Base-by-base conservation (phyloP, 2,329 filamentous ascomycete species). In the Chrysoporthe deuterocubensis region DNA sequence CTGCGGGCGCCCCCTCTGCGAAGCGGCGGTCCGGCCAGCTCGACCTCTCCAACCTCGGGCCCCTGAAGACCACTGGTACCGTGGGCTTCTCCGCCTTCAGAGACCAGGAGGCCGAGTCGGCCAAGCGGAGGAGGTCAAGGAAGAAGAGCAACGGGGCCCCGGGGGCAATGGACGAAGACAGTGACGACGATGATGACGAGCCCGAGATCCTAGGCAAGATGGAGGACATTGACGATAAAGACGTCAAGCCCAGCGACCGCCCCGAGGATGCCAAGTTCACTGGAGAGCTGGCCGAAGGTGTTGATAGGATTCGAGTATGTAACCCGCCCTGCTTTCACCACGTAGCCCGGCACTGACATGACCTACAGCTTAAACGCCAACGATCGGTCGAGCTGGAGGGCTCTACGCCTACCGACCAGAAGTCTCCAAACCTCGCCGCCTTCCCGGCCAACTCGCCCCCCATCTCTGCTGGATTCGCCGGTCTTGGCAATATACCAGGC, bases 71-170 rank as follows among this genome's bases (percentile, higher is more conserved):
- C 2, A 88, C 89, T n/a, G 94, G 94, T 37, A 95, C 93, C 0
- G 92, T 96, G 60, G 94, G 94, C 46, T 98, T 97, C 77, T 90
- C 93, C 3, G 88, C 92, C 16, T 97, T 97, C 82, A 89, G 95
- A 65, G 94, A 96, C 71, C 84, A 85, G 67, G 85, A 88, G 52
- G 80, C 84, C 18, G 85, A 88, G 65, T 81, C 83, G 1, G 77
- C 83, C 3, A 81, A 83, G 66, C 89, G 89, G 74, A 84, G 84
- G 68, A 90, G 90, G 76, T 78, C 83, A 2, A 90, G 89, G 79
- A 89, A 87, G 81, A 87, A 83, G 74, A 90, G 87, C 67, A 89
- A 88, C 56, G 87, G 85, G 64, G 77, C 78, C 11, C 77, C 75
- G 6, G 81, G 81, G 59, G 83, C 85, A 32, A 92, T 94, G 75